These are phyloP conservation scores for Aegilops tauschii DNA, from an alignment of 176 grass and related monocot genomes.

Conservation along the genomic window DNA sequence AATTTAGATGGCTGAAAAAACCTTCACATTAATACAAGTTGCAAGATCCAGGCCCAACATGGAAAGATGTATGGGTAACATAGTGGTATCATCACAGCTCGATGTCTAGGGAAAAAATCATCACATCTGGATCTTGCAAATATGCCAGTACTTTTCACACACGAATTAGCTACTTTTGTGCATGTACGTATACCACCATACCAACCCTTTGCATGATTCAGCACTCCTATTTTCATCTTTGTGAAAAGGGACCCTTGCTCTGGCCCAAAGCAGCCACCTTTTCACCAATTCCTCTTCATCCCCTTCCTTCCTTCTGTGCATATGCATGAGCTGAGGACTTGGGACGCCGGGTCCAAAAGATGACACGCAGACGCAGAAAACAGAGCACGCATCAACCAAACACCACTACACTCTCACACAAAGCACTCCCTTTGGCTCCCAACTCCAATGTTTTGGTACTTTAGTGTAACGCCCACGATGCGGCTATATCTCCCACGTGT, in stretches of 20 bases:
- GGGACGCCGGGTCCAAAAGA: neutral
- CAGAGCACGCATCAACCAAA: neutral
- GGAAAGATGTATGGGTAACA: neutral
- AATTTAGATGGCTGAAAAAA: neutral
- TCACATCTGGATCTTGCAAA: neutral
- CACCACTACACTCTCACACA: neutral
- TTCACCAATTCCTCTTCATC: conserved; percentile 1
- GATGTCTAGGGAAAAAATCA: neutral
- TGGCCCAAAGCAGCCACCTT: conserved; percentile 11
- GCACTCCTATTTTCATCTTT: conserved; percentile 4
- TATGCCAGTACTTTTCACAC: neutral
- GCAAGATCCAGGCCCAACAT: neutral
- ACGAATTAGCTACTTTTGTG: neutral
- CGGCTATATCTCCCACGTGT: too few relatives aligned
- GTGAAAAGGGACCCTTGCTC: neutral
- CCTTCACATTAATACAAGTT: neutral
- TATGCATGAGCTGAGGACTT: neutral
- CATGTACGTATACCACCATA: neutral
- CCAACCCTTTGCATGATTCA: neutral
- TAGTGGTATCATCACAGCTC: neutral
- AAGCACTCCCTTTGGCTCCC: neutral
- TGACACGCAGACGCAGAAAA: neutral
- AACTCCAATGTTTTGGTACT: neutral
- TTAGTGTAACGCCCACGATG: neutral
- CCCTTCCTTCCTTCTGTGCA: neutral